Evolutionary conservation across 2,329 filamentous ascomycete genomes (phyloP).

Genomic region (Mycosphaerelloides madeirae): DNA sequence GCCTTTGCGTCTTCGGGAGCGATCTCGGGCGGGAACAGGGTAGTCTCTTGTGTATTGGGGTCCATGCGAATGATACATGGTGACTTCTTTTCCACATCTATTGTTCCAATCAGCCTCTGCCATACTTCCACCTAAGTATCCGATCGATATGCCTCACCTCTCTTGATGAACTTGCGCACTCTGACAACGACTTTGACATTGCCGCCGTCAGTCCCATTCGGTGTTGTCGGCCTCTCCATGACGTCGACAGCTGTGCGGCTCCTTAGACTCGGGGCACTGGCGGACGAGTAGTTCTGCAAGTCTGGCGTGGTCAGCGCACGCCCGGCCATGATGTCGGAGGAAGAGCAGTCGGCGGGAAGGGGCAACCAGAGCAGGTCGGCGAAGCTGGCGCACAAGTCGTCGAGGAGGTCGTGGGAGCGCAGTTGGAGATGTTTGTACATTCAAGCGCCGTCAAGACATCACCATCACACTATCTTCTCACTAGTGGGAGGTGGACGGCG

Average conservation of each 20-base stretch:
- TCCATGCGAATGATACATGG: conserved; percentile 91
- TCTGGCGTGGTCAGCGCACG: conserved; percentile 18
- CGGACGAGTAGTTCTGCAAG: conserved; percentile 26
- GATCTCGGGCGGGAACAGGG: conserved; percentile 61
- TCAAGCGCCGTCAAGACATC: neutral
- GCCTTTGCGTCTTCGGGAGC: conserved; percentile 38
- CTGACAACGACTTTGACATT: conserved; percentile 51
- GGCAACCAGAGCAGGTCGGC: conserved; percentile 11
- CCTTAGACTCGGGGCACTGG: conserved; percentile 43
- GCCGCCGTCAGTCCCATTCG: conserved; percentile 39
- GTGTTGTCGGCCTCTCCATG: conserved; percentile 29
- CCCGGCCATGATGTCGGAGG: conserved; percentile 10
- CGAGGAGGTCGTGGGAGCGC: conserved; percentile 15
- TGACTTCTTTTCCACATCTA: conserved; percentile 76
- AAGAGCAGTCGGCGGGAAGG: neutral
- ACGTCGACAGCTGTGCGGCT: conserved; percentile 35
- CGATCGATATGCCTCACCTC: conserved; percentile 33
- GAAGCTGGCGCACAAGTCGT: conserved; percentile 18
- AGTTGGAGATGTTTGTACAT: conserved; percentile 20
- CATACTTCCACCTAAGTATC: neutral
- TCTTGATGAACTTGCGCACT: conserved; percentile 44
- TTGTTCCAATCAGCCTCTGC: conserved; percentile 22
- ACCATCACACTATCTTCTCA: too few relatives aligned
- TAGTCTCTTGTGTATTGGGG: conserved; percentile 78
- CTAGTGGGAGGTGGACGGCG: too few relatives aligned